Percentiles rank a stretch among this genome's conserved stretches.
Conservation (phyloP, 169 alveolate genomes). For the Plasmodium chabaudi region DNA sequence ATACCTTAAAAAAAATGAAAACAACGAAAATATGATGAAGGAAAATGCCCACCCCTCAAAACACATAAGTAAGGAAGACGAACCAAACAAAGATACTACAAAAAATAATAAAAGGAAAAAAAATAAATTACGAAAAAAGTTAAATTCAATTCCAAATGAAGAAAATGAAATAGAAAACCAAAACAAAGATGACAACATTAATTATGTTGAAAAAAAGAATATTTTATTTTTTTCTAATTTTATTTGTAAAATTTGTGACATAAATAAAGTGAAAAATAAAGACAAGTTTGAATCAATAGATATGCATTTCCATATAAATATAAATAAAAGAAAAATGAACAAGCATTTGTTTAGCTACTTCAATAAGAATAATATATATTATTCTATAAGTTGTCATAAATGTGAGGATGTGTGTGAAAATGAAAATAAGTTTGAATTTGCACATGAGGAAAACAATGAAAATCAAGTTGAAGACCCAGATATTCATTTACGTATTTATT, state of each 20-base stretch:
- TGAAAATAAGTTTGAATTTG: neutral
- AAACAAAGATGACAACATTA: neutral
- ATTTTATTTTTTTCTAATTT: conserved; percentile 60
- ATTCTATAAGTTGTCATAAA: neutral
- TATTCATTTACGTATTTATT: too few relatives aligned
- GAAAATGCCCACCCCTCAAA: neutral
- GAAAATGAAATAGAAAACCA: neutral
- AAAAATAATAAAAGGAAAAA: neutral
- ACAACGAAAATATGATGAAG: neutral
- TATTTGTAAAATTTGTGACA: conserved; percentile 28
- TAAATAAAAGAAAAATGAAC: conserved; percentile 14
- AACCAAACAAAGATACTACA: neutral
- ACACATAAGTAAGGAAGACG: neutral
- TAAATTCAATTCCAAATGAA: neutral
- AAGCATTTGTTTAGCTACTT: neutral
- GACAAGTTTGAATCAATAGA: conserved; percentile 36
- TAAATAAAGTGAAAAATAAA: neutral
- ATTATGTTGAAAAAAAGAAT: conserved; percentile 16
- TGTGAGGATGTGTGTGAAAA: neutral
- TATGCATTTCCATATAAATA: conserved; percentile 44
- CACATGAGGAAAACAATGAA: neutral
- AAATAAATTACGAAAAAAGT: neutral
- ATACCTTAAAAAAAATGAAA: neutral
- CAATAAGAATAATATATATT: conserved; percentile 1
- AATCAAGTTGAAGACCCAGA: neutral